Evolutionary conservation across 306 rosid species (phyloP), one percentile per base, ranked within the genome.

Genomic region (Hippophae rhamnoides): DNA sequence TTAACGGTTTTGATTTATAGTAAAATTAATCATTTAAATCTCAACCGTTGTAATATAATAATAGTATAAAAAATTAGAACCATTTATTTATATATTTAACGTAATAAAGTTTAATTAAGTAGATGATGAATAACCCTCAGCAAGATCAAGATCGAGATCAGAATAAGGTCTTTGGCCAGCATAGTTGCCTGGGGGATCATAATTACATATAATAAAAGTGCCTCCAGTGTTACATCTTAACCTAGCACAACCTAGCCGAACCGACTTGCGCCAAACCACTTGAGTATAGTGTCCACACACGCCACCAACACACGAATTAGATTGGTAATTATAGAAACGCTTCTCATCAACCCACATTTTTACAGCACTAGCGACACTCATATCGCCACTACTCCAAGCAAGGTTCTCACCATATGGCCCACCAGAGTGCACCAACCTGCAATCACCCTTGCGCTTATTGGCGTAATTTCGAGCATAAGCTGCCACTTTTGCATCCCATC

Each of bases 201-300:
- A 80, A 77, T 76, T 77, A 69, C 81, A 83, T 9, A 6, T 5
- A 31, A 77, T 27, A 47, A 74, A 61, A 10, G 48, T 45, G 47
- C 72, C 69, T 0, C 65, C 76, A 41, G 69, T 67, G 23, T 61
- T 41, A 59, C 89, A 83, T n/a, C 3, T 65, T 11, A 77, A 84
- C 76, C 70, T 83, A 10, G 78, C 82, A 64, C 86, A 83, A 44
- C 86, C 86, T 7, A 83, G 10, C 5, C 74, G 69, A 0, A 5
- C 1, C 0, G 89, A 54, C 27, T 74, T 27, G 3, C 6, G 63
- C 86, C 86, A 83, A 27, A 80, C 73, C 6, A 74, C 76, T 11
- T 83, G 85, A 56, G 85, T 82, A 48, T 76, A 79, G 25, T 83
- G 81, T 3, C 3, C 8, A 12, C 89, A 79, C 23, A 10, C 11